A percentile compares a stretch with the other conserved stretches of the same genome.
These are phyloP conservation scores for Cercis canadensis DNA, from an alignment of 306 rosid genomes.

Conservation along the genomic window DNA sequence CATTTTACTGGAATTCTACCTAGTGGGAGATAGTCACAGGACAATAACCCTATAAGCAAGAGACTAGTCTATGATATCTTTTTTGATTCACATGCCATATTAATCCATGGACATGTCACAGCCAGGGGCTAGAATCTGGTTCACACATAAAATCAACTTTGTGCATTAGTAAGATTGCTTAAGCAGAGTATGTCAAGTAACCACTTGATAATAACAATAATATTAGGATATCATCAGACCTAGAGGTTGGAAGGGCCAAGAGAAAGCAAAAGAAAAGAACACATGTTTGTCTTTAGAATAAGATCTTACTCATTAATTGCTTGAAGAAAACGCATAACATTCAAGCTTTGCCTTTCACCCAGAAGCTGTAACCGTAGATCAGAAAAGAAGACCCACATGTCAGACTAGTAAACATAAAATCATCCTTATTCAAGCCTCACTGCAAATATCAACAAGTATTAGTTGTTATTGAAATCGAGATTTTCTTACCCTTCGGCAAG, in stretches of 20 bases:
- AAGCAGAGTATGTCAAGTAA: too few relatives aligned
- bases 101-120: too few relatives aligned
- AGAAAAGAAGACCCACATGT: conserved; percentile 31
- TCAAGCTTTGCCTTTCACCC: conserved; percentile 84
- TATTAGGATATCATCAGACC: conserved; percentile 5
- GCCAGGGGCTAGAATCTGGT: too few relatives aligned
- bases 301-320: conserved; percentile 71
- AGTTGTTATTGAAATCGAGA: conserved; percentile 36
- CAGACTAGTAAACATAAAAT: conserved; percentile 15
- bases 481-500: conserved; percentile 75
- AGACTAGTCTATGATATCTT: too few relatives aligned
- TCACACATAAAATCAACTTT: too few relatives aligned
- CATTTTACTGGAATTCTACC: conserved; percentile 6
- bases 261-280: conserved; percentile 11
- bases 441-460: neutral
- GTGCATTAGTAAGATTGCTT: too few relatives aligned
- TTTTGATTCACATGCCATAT: too few relatives aligned
- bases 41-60: neutral
- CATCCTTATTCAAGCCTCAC: neutral
- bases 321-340: conserved; percentile 86
- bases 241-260: neutral
- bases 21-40: neutral
- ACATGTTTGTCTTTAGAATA: conserved; percentile 1
- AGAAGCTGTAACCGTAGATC: conserved; percentile 60
- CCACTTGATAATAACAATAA: neutral